phyloP scores from a whole-genome alignment of 305 asterid genomes.

The Solanum hybrid region DNA sequence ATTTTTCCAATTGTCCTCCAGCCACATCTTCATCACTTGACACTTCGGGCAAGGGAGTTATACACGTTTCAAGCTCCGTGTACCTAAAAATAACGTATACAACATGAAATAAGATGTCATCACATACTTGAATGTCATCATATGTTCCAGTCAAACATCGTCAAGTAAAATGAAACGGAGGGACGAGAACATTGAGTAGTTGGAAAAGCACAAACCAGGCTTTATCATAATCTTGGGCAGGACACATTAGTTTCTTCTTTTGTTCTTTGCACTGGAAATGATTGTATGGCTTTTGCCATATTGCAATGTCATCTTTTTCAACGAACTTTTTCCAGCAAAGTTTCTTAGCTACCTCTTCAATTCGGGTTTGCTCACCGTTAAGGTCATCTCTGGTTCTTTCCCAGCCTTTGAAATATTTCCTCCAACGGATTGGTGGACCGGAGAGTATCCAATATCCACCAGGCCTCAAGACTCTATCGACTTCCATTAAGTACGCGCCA shows the following conservation, averaged over 20 bases:
- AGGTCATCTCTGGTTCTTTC: conserved; percentile 53
- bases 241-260: conserved; percentile 31
- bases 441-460: conserved; percentile 94
- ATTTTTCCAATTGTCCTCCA: conserved; percentile 51
- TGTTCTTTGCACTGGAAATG: conserved; percentile 39
- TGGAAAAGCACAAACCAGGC: conserved; percentile 37
- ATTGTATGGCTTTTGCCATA: conserved; percentile 64
- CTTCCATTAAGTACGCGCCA: conserved; percentile 91
- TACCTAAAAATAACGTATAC: conserved; percentile 50
- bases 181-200: not conserved
- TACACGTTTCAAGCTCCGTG: conserved; percentile 47
- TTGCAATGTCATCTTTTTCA: conserved; percentile 52
- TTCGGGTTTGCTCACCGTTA: conserved; percentile 60
- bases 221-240: conserved; percentile 34
- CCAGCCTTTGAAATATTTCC: conserved; percentile 89
- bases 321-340: conserved; percentile 52
- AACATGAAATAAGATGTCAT: conserved; percentile 53
- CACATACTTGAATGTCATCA: not conserved
- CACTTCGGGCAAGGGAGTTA: conserved; percentile 57
- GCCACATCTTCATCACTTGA: conserved; percentile 28
- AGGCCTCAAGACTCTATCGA: conserved; percentile 86
- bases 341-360: conserved; percentile 40
- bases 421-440: conserved; percentile 94
- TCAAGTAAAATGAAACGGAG: not conserved
- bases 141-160: not conserved